These are phyloP conservation scores for Xenoacremonium recifei DNA, from an alignment of 2,329 filamentous ascomycete genomes.

Conservation along the genomic window DNA sequence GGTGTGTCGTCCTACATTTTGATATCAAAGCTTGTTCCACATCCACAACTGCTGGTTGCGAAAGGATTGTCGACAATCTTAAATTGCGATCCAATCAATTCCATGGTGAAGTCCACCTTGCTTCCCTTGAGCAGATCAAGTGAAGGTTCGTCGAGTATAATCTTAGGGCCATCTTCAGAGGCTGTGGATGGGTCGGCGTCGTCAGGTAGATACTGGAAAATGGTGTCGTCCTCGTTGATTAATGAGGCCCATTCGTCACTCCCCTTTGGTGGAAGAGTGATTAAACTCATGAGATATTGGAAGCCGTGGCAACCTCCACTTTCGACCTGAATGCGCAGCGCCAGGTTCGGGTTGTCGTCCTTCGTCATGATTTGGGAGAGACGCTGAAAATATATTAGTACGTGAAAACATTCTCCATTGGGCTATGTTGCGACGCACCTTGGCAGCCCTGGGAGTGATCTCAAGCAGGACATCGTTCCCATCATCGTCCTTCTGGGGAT, in stretches of 20 bases:
- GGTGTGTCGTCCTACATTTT: slow-evolving; percentile 49
- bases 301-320: slow-evolving; percentile 97
- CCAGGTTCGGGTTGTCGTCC: slow-evolving; percentile 73
- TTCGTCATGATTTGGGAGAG: slow-evolving; percentile 74
- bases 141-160: slow-evolving; percentile 85
- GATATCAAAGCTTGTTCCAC: slow-evolving; percentile 96
- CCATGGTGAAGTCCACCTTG: slow-evolving; percentile 94
- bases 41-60: slow-evolving; percentile 93
- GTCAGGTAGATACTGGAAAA: slow-evolving; percentile 70
- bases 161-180: slow-evolving; percentile 57
- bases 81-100: slow-evolving; percentile 86
- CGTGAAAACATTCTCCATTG: background rate
- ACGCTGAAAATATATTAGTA: slow-evolving; percentile 47
- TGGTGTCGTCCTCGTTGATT: slow-evolving; percentile 74
- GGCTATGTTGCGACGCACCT: slow-evolving; percentile 59
- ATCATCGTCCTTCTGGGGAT: slow-evolving; percentile 77
- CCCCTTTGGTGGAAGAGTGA: slow-evolving; percentile 52
- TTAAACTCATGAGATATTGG: slow-evolving; percentile 91
- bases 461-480: slow-evolving; percentile 81
- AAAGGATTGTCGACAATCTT: slow-evolving; percentile 93
- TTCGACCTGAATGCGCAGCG: slow-evolving; percentile 88
- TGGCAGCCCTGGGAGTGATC: slow-evolving; percentile 79
- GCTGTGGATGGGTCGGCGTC: slow-evolving; percentile 32
- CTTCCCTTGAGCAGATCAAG: slow-evolving; percentile 88
- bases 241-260: slow-evolving; percentile 32